Evolutionary conservation across 768 basidiomycete genomes (phyloP), one percentile per base, ranked within the genome.

Genomic region (Cantharellus cinnabarinus): DNA sequence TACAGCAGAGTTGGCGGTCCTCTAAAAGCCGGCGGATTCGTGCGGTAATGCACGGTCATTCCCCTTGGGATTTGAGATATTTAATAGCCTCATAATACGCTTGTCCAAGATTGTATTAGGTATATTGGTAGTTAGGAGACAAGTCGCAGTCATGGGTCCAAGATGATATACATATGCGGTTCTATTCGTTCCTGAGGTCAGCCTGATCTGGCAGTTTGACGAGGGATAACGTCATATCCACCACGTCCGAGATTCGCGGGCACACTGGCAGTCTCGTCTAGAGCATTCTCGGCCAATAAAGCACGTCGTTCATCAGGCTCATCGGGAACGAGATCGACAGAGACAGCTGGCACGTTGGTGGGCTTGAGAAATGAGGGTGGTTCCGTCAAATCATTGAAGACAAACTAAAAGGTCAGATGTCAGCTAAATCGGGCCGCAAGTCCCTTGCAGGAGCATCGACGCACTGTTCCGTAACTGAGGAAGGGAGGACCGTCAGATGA

Each of bases 381-480:
- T 37, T 71, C 70, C 59, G 94, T 76, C 39, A 95, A 76, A 65
- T 84, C 81, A 71, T 95, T 95, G 74, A 93, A 97, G 48, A 90
- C 73, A 76, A 94, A 93, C 77, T 87, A 42, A 7, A 39, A 40
- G 40, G 2, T 2, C 14, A 2, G 42, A 61, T 35, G 42, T 34
- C 64, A 57, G 58, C 59, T 56, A 29, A 29, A 29, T 29, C 20
- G 20, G 20, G 20, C 20, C 20, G 20, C 20, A 29, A 29, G 20
- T 29, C 20, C 20, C 20, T 29, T 29, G 20, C 20, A 29, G 0
- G 20, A 29, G 20, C 20, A 29, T 29, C 15, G 59, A 71, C 74
- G 68, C 63, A 87, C 85, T 67, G 89, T 93, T 67, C 89, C 89
- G 68, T 93, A 93, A 60, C 86, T 89, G 63, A 58, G 52, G 41